Base-by-base conservation (phyloP, 164 flowering plant genomes). In the Chloranthus sessilifolius region DNA sequence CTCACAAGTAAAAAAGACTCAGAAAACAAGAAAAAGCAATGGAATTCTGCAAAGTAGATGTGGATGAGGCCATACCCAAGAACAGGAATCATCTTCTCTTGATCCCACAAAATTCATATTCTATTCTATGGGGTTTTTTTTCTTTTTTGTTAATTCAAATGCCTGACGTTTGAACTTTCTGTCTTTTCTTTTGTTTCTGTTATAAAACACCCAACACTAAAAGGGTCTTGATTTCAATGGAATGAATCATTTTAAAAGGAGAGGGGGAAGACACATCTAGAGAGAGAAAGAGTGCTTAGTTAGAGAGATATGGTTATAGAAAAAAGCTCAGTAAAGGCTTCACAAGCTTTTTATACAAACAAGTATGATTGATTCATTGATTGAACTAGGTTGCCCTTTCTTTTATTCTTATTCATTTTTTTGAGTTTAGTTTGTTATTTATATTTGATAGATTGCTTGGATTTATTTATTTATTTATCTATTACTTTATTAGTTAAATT, bases 191-290 rank as follows among this genome's bases (percentile, higher is more conserved):
- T 68, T 70, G 67, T 60, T 63, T 52, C 65, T 69, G 69, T 71
- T 59, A 75, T 65, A 68, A 75, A 60, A 75, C 70, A 71, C 83
- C 85, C 85, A 75, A 74, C 66, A 68, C 67, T 56, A 61, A 75
- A 75, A 73, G 78, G 73, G 14, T 34, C 59, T 70, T 77, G 73
- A 72, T 65, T 75, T 73, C 65, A 70, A 69, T 57, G 56, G 59
- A 65, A 67, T 57, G 59, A 30, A 55, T 61, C n/a, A n/a, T n/a
- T n/a, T n/a, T n/a, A n/a, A n/a, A n/a, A n/a, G n/a, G n/a, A n/a
- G n/a, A n/a, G n/a, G n/a, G n/a, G n/a, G n/a, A n/a, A n/a, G n/a
- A n/a, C n/a, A n/a, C n/a, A n/a, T n/a, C n/a, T n/a, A n/a, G n/a
- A n/a, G n/a, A n/a, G 39, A 50, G 58, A 63, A 67, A 59, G 60